A percentile compares a stretch with the other conserved stretches of the same genome.
phyloP scores from a whole-genome alignment of 305 asterid genomes.

The Rubia tinctorum region DNA sequence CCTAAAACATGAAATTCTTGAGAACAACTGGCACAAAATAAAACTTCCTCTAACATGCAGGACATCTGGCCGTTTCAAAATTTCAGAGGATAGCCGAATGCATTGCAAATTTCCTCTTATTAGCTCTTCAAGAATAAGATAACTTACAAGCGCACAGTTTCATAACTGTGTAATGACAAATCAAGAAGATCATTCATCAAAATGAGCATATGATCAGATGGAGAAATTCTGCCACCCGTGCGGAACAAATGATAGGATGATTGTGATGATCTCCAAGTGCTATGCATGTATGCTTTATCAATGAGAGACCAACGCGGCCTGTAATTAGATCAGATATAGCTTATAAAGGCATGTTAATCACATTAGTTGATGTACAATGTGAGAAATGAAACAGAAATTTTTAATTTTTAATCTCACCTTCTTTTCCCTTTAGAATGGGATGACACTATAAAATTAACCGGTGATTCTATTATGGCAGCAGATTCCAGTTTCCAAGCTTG shows the following conservation, averaged over 20 bases:
- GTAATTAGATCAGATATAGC: constrained; percentile 25
- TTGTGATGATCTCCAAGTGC: constrained; percentile 97
- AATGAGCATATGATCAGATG: constrained; percentile 58
- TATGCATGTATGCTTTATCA: constrained; percentile 94
- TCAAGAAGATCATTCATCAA: constrained; percentile 85
- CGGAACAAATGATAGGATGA: constrained; percentile 85
- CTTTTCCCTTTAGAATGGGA: constrained; percentile 92
- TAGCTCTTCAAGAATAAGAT: not conserved
- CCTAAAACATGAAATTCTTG: not conserved
- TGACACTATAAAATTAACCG: constrained; percentile 74
- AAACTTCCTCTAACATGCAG: not conserved
- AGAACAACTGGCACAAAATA: not conserved
- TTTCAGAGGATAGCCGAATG: not conserved
- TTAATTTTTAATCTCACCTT: constrained; percentile 45
- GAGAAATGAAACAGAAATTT: constrained; percentile 8
- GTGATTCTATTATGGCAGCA: constrained; percentile 88
- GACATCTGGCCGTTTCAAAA: not conserved
- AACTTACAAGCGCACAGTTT: constrained; percentile 90
- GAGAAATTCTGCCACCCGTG: constrained; percentile 45
- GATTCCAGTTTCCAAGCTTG: constrained; percentile 98
- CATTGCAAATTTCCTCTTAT: not conserved
- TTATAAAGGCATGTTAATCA: constrained; percentile 13
- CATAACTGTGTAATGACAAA: constrained; percentile 89
- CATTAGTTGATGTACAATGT: not conserved
- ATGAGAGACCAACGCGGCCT: constrained; percentile 98